Base-by-base conservation (phyloP, 371 early-diverging fungal species). In the Actinomortierella ambigua region DNA sequence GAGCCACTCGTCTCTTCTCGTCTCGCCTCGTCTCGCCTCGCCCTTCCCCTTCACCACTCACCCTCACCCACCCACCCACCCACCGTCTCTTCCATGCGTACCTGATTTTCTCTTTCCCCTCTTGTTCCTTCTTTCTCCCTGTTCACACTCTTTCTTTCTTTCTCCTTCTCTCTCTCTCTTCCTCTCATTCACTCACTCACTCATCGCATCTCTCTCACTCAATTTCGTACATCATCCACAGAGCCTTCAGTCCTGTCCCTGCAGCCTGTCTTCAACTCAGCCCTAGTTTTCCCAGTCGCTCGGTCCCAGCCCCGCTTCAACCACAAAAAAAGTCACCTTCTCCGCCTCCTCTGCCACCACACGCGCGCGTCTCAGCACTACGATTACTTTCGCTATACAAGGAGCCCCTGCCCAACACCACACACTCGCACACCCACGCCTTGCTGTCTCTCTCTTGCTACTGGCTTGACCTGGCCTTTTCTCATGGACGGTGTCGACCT, bases 401-500 rank as follows among this genome's bases (percentile, higher is more conserved):
- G n/a, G n/a, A n/a, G n/a, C n/a, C 34, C 34, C 34, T 50, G 50
- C 50, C 50, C 18, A n/a, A n/a, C 20, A 55, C 15, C 53, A 34
- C 23, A 40, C 55, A 64, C 24, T 15, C 42, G 13, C 24, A 34
- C n/a, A 57, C 15, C 39, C 39, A 22, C 54, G 6, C 13, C 20
- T 13, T 20, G 20, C 13, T 13, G 13, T 15, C 44, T 20, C 44
- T 48, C 20, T 18, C 48, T 20, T 48, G 48, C 15, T 22, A 3
- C 48, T 20, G 20, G 17, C 46, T 17, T 46, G 46, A 46, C 46
- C 20, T 20, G 48, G 11, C 22, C 48, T 48, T 20, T 46, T 24
- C 50, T 34, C 39, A 71, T 71, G 71, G 71, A 71, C 28, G 71
- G 65, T 47, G 65, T 71, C 40, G 71, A 71, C 63, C 65, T 65